Evolutionary conservation across 1,139 yeast genomes (phyloP).

Genomic region (Protomyces pachydermus): DNA sequence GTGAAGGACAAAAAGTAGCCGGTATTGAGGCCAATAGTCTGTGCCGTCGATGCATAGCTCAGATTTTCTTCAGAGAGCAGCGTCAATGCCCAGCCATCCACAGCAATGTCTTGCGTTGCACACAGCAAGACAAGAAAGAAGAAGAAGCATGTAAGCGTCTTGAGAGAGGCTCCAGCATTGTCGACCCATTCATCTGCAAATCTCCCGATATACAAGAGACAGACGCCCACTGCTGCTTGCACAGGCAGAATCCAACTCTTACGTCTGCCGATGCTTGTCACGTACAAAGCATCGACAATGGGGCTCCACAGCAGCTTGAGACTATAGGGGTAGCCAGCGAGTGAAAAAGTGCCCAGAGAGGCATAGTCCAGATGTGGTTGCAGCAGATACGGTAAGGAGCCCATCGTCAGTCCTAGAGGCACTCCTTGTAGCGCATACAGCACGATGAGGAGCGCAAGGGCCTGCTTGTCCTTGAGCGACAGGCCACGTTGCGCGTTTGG

Average conservation of each 20-base stretch:
- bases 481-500: constrained; percentile 15
- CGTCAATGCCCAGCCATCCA: constrained; percentile 98
- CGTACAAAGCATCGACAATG: constrained; percentile 80
- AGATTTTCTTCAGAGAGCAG: constrained; percentile 70
- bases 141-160: constrained; percentile 54
- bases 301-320: constrained; percentile 93
- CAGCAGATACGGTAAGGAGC: constrained; percentile 86
- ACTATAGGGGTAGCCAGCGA: constrained; percentile 93
- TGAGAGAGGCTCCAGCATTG: constrained; percentile 30
- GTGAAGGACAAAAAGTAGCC: constrained; percentile 93
- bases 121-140: constrained; percentile 76
- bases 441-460: constrained; percentile 22
- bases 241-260: constrained; percentile 94
- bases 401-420: constrained; percentile 94
- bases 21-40: constrained; percentile 86
- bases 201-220: constrained; percentile 60
- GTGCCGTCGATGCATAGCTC: constrained; percentile 96
- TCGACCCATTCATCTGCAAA: constrained; percentile 54
- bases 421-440: constrained; percentile 64
- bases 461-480: constrained; percentile 22
- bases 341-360: constrained; percentile 81
- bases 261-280: constrained; percentile 66
- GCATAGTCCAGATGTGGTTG: constrained; percentile 80
- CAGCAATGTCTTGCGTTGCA: constrained; percentile 98
- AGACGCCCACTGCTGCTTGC: constrained; percentile 68